A percentile compares a stretch with the other conserved stretches of the same genome.
Conservation (phyloP, 1,284 basidiomycete species). For the Rhodotorula glutinis region DNA sequence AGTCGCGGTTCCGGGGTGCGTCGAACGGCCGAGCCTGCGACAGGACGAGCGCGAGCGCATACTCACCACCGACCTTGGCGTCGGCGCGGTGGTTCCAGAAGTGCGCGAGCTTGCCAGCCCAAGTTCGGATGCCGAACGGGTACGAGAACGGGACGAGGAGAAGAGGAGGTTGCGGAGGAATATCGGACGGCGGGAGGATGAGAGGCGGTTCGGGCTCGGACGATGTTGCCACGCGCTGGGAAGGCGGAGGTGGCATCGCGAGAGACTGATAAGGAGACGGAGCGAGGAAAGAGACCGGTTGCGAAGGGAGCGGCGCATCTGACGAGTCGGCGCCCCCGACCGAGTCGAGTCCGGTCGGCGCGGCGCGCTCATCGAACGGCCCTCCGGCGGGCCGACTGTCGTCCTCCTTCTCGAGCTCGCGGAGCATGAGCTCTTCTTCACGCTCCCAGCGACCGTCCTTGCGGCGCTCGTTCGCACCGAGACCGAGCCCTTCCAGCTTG, state of each 20-base stretch:
- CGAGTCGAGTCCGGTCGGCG: slow-evolving; percentile 19
- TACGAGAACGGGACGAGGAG: slow-evolving; percentile 84
- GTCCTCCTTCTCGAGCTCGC: slow-evolving; percentile 57
- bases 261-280: slow-evolving; percentile 42
- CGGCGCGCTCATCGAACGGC: slow-evolving; percentile 40
- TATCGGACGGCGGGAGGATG: slow-evolving; percentile 57
- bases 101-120: slow-evolving; percentile 83
- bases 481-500: slow-evolving; percentile 38
- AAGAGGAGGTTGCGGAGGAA: slow-evolving; percentile 77
- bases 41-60: slow-evolving; percentile 71
- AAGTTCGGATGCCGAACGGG: slow-evolving; percentile 77
- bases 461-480: slow-evolving; percentile 38
- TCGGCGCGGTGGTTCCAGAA: slow-evolving; percentile 88
- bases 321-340: neutral
- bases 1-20: slow-evolving; percentile 20
- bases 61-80: slow-evolving; percentile 73
- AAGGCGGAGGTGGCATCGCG: slow-evolving; percentile 65
- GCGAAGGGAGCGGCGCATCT: neutral
- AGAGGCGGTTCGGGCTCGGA: slow-evolving; percentile 60
- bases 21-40: slow-evolving; percentile 64
- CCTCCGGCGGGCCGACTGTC: slow-evolving; percentile 59
- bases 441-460: slow-evolving; percentile 57
- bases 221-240: slow-evolving; percentile 71
- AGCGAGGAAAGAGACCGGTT: slow-evolving; percentile 21
- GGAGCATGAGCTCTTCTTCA: slow-evolving; percentile 57